phyloP scores from a whole-genome alignment of 2,329 filamentous ascomycete genomes.

The Emericellopsis atlantica region DNA sequence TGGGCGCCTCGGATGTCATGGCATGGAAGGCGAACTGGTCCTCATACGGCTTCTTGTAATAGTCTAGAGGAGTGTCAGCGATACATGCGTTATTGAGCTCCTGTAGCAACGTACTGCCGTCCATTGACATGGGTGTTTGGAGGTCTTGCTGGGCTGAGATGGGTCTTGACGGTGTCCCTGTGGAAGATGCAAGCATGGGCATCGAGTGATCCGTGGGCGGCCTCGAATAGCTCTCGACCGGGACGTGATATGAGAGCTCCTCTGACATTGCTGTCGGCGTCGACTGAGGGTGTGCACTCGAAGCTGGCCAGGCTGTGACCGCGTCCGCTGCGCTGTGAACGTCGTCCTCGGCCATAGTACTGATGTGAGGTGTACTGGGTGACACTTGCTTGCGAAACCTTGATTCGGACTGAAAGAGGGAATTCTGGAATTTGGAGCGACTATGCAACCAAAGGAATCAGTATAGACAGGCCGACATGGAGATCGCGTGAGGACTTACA shows the following conservation, averaged over 20 bases:
- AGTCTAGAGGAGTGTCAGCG: slow-evolving; percentile 8
- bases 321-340: background rate
- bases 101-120: slow-evolving; percentile 1
- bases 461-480: background rate
- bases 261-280: background rate
- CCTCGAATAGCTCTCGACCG: background rate
- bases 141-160: slow-evolving; percentile 3
- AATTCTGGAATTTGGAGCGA: slow-evolving; percentile 3
- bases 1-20: slow-evolving; percentile 44
- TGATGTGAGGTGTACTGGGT: slow-evolving; percentile 2
- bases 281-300: background rate
- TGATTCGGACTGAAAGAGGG: slow-evolving; percentile 1
- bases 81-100: background rate
- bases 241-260: background rate
- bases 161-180: slow-evolving; percentile 1
- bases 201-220: background rate
- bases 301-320: background rate
- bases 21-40: slow-evolving; percentile 42
- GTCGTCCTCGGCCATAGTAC: slow-evolving; percentile 2
- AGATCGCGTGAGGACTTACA: slow-evolving; percentile 1
- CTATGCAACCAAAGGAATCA: background rate
- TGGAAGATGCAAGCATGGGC: background rate
- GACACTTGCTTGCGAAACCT: slow-evolving; percentile 1
- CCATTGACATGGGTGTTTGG: background rate
- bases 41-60: slow-evolving; percentile 43